A percentile compares a stretch with the other conserved stretches of the same genome.
Conservation (phyloP, 352 stramenopile genomes). For the Globisporangium solare region DNA sequence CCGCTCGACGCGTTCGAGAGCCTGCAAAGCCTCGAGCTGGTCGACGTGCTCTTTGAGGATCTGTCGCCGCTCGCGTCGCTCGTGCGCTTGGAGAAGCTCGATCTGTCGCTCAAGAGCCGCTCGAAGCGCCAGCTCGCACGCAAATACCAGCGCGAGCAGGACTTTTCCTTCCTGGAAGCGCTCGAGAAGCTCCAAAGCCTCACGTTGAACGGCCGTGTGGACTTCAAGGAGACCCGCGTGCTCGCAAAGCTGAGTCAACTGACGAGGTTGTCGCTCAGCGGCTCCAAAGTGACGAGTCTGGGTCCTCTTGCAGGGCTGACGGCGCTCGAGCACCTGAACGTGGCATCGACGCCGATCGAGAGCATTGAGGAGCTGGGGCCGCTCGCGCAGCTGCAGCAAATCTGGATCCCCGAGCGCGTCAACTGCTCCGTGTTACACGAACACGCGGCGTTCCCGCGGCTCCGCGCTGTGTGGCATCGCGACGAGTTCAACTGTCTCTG, state of each 20-base stretch:
- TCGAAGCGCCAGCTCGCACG: constrained; percentile 36
- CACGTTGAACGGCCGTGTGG: constrained; percentile 44
- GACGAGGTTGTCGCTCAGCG: constrained; percentile 38
- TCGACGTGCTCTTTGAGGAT: constrained; percentile 50
- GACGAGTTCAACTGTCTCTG: constrained; percentile 65
- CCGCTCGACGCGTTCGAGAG: constrained; percentile 35
- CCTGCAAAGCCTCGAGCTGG: constrained; percentile 40
- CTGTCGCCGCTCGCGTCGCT: constrained; percentile 35
- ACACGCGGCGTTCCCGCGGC: constrained; percentile 31
- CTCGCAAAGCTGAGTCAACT: constrained; percentile 36
- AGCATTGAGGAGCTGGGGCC: constrained; percentile 26
- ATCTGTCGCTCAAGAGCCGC: constrained; percentile 38
- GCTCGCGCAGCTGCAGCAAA: constrained; percentile 33
- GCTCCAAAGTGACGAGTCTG: constrained; percentile 44
- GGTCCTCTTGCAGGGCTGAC: constrained; percentile 25
- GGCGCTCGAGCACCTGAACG: constrained; percentile 35
- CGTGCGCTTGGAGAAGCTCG: constrained; percentile 42
- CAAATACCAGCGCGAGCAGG: constrained; percentile 32
- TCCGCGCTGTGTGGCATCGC: constrained; percentile 53
- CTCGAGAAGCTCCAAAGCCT: constrained; percentile 40
- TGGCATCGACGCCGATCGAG: constrained; percentile 48
- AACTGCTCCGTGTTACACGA: constrained; percentile 41
- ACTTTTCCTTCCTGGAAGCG: constrained; percentile 38
- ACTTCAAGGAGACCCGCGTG: constrained; percentile 46
- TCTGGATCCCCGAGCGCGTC: constrained; percentile 41